phyloP scores from a whole-genome alignment of 139 green algal genomes.

The Eudorina sp. region DNA sequence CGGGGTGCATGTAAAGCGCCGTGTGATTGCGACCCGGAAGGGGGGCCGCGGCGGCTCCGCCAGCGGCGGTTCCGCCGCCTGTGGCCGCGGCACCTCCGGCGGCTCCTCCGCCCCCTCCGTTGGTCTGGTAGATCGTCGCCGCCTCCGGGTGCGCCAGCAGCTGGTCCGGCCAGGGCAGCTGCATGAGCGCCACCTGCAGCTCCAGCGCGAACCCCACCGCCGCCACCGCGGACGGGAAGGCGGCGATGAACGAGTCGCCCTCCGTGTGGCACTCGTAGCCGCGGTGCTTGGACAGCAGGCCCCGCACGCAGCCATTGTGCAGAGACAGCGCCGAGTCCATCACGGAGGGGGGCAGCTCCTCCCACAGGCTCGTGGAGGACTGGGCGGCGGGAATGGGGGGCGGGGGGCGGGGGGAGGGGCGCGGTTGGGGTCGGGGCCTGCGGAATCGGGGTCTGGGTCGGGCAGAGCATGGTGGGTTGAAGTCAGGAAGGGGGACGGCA shows the following conservation, averaged over 20 bases:
- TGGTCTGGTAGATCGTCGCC: neutral
- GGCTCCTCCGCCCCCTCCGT: neutral
- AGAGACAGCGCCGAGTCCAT: conserved; percentile 29
- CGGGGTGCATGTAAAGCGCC: too few species aligned
- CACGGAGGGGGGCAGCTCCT: neutral
- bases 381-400: neutral
- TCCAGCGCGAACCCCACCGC: conserved; percentile 31
- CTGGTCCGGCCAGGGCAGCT: conserved; percentile 4
- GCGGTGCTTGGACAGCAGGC: conserved; percentile 19
- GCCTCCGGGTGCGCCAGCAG: neutral
- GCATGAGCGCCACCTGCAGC: conserved; percentile 38
- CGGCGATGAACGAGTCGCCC: conserved; percentile 23
- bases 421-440: too few species aligned
- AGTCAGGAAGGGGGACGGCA: too few species aligned
- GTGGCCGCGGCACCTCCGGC: neutral
- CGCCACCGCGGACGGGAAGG: neutral
- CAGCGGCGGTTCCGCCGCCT: too few species aligned
- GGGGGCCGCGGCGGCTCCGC: neutral
- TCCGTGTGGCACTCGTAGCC: conserved; percentile 50
- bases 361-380: conserved; percentile 34
- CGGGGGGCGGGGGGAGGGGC: too few species aligned
- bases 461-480: too few species aligned
- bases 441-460: too few species aligned
- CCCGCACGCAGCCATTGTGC: conserved; percentile 19
- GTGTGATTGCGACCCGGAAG: too few species aligned